Conservation (phyloP, 768 basidiomycete species). For the Boletus reticulatus region DNA sequence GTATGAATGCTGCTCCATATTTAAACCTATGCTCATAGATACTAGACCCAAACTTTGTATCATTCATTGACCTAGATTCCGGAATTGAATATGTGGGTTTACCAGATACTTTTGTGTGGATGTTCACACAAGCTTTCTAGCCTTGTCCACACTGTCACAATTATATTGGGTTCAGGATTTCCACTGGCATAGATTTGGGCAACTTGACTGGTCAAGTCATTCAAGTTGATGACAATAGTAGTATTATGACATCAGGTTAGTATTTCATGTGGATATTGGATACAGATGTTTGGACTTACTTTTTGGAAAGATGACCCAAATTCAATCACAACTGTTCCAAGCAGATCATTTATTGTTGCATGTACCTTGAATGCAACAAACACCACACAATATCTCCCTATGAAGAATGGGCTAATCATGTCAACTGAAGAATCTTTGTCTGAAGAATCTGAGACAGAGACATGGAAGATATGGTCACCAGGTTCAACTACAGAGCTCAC, state of each 20-base stretch:
- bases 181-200: neutral
- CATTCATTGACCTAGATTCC: neutral
- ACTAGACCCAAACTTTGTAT: neutral
- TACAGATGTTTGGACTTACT: neutral
- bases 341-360: conserved; percentile 1
- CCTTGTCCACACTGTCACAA: neutral
- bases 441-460: neutral
- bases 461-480: conserved; percentile 8
- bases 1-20: neutral
- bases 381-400: neutral
- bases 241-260: too few species aligned
- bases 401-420: neutral
- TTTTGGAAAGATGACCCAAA: neutral
- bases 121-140: neutral
- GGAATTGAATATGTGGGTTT: neutral
- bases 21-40: neutral
- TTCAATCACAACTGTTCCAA: neutral
- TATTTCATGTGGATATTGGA: neutral
- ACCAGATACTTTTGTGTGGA: neutral
- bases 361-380: neutral
- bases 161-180: neutral
- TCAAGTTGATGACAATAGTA: too few species aligned
- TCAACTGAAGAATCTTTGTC: neutral
- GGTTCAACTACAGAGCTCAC: neutral
- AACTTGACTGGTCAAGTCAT: neutral